A percentile compares a stretch with the other conserved stretches of the same genome.
Evolutionary conservation across 768 basidiomycete species (phyloP).

Genomic region (Paxillus involutus): DNA sequence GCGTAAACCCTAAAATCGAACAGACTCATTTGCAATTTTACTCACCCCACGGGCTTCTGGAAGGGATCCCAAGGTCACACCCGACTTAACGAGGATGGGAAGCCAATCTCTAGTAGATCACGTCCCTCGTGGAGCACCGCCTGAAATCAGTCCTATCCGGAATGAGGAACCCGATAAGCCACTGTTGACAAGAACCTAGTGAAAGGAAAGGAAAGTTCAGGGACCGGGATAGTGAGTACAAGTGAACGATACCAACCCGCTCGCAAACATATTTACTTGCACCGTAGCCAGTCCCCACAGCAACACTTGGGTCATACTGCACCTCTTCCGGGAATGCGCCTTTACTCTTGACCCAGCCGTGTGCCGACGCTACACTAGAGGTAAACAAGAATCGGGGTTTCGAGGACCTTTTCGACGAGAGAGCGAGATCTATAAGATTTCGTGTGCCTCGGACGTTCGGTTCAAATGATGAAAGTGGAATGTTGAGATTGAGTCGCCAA

Average conservation of each 20-base stretch:
- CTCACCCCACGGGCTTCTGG: constrained; percentile 32
- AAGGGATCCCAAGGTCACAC: constrained; percentile 27
- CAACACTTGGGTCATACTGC: constrained; percentile 22
- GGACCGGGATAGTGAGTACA: background rate
- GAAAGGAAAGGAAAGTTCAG: background rate
- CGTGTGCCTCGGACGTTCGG: constrained; percentile 45
- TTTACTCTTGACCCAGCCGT: constrained; percentile 11
- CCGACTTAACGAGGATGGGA: constrained; percentile 37
- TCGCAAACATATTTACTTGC: constrained; percentile 32
- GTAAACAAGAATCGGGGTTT: constrained; percentile 41
- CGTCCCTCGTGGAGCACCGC: constrained; percentile 32
- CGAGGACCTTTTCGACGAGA: constrained; percentile 21
- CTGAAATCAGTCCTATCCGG: constrained; percentile 38
- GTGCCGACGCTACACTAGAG: constrained; percentile 33
- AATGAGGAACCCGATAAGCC: constrained; percentile 34
- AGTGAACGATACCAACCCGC: constrained; percentile 17
- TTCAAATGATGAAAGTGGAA: constrained; percentile 51
- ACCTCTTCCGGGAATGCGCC: constrained; percentile 34
- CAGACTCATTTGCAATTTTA: background rate
- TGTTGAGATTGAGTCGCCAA: constrained; percentile 53
- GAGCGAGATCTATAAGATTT: constrained; percentile 25
- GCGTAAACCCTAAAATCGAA: background rate
- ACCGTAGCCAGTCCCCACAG: constrained; percentile 37
- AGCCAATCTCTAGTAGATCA: constrained; percentile 40
- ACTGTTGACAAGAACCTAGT: constrained; percentile 31